Evolutionary conservation across 495 filamentous ascomycete genomes (phyloP).

Genomic region (Cercophora scortea): DNA sequence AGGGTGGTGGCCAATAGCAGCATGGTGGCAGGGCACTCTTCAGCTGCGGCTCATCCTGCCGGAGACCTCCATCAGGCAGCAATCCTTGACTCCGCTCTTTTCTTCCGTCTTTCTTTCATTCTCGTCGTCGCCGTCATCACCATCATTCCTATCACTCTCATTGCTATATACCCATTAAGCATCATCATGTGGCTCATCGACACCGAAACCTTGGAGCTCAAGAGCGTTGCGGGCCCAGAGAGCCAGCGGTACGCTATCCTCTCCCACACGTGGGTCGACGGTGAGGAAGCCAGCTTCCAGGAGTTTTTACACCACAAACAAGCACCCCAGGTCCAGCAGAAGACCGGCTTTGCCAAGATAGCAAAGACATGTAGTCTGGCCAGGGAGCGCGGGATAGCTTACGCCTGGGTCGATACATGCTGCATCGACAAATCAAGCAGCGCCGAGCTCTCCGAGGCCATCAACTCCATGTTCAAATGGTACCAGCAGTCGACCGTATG

Average conservation of each 20-base stretch:
- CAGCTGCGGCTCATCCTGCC: too few relatives aligned
- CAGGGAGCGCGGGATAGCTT: constrained; percentile 7
- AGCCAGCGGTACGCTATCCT: constrained; percentile 28
- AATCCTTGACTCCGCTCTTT: too few relatives aligned
- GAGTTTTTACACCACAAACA: constrained; percentile 4
- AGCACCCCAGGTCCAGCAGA: not conserved
- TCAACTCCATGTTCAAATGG: constrained; percentile 44
- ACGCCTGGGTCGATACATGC: constrained; percentile 37
- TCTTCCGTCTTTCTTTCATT: too few relatives aligned
- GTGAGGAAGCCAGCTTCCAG: constrained; percentile 21
- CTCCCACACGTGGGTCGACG: constrained; percentile 27
- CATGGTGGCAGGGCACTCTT: too few relatives aligned
- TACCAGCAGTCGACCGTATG: constrained; percentile 22
- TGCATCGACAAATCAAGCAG: constrained; percentile 38
- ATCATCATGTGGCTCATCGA: constrained; percentile 33
- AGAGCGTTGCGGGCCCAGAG: constrained; percentile 17
- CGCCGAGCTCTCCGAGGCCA: constrained; percentile 32
- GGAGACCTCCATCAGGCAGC: too few relatives aligned
- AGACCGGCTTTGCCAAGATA: constrained; percentile 16
- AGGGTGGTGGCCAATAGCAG: too few relatives aligned
- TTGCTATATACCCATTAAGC: too few relatives aligned
- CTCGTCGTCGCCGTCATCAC: too few relatives aligned
- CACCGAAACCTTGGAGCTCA: constrained; percentile 22
- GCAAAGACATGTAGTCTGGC: constrained; percentile 20
- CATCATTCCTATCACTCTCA: too few relatives aligned